phyloP scores from a whole-genome alignment of 1,284 basidiomycete genomes.

The Microbotryum saponariae region DNA sequence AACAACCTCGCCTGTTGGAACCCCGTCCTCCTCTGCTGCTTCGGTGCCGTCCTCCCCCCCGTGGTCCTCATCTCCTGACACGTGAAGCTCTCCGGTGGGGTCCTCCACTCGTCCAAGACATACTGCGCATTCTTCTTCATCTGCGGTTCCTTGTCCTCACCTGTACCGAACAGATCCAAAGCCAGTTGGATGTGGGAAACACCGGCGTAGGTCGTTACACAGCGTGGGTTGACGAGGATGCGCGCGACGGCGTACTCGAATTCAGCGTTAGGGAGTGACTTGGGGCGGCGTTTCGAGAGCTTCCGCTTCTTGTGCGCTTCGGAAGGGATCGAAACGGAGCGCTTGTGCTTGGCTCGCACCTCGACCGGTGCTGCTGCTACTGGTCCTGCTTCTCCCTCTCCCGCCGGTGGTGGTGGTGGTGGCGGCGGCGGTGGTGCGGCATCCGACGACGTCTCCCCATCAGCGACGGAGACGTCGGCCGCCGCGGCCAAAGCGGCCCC shows the following conservation, averaged over 20 bases:
- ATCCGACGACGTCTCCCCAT: conserved; percentile 6
- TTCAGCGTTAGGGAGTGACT: conserved; percentile 70
- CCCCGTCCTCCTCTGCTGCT: conserved; percentile 75
- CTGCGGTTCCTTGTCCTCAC: conserved; percentile 52
- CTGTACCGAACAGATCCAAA: conserved; percentile 73
- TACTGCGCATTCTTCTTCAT: conserved; percentile 53
- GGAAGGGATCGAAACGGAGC: neutral
- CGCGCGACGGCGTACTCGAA: conserved; percentile 65
- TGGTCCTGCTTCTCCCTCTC: neutral
- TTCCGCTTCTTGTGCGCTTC: conserved; percentile 50
- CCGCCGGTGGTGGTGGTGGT: neutral
- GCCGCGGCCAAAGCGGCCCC: conserved; percentile 26
- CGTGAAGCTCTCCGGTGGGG: conserved; percentile 87
- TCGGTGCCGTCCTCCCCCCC: conserved; percentile 64
- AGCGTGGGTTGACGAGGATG: conserved; percentile 86
- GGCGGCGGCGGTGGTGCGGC: neutral
- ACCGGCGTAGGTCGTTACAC: conserved; percentile 91
- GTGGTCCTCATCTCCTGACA: conserved; percentile 79
- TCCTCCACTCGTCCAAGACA: conserved; percentile 82
- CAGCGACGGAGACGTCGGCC: conserved; percentile 5
- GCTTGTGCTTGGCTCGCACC: neutral
- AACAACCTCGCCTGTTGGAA: conserved; percentile 47
- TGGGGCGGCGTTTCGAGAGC: conserved; percentile 25
- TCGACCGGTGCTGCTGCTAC: neutral
- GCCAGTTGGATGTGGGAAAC: conserved; percentile 88